Base-by-base conservation (phyloP, 1,284 basidiomycete genomes). In the Limonomyces culmigenus region DNA sequence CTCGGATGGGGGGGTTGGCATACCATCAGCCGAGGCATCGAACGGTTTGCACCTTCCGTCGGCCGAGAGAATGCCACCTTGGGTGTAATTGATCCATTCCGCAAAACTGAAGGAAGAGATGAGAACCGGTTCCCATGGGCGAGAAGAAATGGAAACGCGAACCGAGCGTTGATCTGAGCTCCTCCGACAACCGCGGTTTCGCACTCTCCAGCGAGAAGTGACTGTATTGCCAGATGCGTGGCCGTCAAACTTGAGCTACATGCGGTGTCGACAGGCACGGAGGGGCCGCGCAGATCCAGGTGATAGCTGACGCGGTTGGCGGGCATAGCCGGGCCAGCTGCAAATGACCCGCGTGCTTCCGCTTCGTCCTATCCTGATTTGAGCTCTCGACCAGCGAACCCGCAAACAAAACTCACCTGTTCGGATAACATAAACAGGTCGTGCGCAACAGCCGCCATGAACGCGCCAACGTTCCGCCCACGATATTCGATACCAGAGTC, bases 271-370 rank as follows among this genome's bases (percentile, higher is more conserved):
- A 59, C 44, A 10, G 62, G 59, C 16, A 69, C 40, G 2, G 65
- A 66, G 13, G 65, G 67, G 8, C 60, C 59, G 1, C 47, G 47
- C 18, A 69, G 47, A 42, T 70, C 63, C 27, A 70, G 53, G 31
- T 61, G 56, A 39, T 65, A 65, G 12, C 67, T 66, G n/a, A 69
- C 51, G 16, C 56, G 51, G 43, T 68, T 67, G 4, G 65, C 62
- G 11, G 61, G 45, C 47, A 58, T 59, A n/a, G 48, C 45, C 4
- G 59, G 56, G 13, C 45, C 42, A 5, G 45, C 48, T 3, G 56
- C 54, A 37, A 65, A 58, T 5, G 56, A 54, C 4, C 58, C 58
- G n/a, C 44, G 39, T n/a, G 50, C 47, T 18, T 60, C 55, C 13
- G 42, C 44, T 33, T 53, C 53, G 41, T 60, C 55, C 60, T 62